Conservation (phyloP, 352 stramenopile species). For the Pythium biforme region DNA sequence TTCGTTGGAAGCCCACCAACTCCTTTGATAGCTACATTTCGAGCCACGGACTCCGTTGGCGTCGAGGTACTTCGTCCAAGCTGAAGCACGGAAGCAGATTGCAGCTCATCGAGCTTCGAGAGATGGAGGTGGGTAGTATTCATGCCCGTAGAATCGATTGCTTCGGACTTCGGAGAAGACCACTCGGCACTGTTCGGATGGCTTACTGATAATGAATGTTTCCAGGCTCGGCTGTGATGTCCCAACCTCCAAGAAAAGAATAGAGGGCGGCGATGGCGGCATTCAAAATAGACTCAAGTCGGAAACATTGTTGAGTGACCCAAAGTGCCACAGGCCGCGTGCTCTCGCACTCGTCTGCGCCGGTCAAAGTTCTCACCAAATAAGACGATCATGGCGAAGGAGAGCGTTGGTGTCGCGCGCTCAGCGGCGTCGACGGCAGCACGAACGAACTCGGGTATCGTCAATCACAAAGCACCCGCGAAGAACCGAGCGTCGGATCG, state of each 20-base stretch:
- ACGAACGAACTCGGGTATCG: neutral
- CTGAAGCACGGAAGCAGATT: slow-evolving; percentile 34
- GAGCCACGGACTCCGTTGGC: slow-evolving; percentile 32
- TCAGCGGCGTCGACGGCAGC: neutral
- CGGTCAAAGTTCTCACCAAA: neutral
- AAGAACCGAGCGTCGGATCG: slow-evolving; percentile 46
- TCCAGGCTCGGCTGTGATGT: neutral
- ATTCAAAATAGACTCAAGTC: neutral
- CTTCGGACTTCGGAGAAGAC: neutral
- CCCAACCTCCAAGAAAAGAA: neutral
- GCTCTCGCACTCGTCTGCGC: neutral
- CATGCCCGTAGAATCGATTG: neutral
- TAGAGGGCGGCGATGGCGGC: neutral
- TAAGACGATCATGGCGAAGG: slow-evolving; percentile 21
- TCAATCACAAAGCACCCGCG: slow-evolving; percentile 1
- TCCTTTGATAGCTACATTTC: neutral
- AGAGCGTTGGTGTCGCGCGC: slow-evolving; percentile 7
- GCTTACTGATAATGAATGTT: neutral
- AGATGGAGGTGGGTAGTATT: neutral
- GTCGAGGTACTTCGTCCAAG: slow-evolving; percentile 62
- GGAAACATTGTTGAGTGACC: neutral
- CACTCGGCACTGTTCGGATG: neutral
- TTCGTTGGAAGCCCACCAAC: neutral
- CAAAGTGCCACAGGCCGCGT: neutral
- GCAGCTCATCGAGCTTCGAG: slow-evolving; percentile 27